Base-by-base conservation (phyloP, 1,139 yeast species). In the Zygosaccharomyces sapae region DNA sequence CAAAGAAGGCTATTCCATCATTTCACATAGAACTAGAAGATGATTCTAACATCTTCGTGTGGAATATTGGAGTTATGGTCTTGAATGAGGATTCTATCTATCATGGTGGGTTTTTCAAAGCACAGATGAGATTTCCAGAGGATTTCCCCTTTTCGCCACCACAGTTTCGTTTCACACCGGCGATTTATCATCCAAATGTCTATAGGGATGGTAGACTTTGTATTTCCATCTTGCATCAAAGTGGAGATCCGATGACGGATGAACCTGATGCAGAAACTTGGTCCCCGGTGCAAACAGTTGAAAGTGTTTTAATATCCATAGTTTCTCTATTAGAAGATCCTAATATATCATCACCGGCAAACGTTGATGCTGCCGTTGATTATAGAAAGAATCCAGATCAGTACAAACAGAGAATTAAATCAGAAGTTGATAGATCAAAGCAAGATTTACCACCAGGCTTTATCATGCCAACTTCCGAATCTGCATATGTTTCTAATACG, bases 261-360 rank as follows among this genome's bases (percentile, higher is more conserved):
- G 96, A 89, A 66, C 95, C 90, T 4, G 96, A 88, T 59, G 83
- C 84, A 51, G 97, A 86, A 66, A 85, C 90, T 20, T 90, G 97
- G 97, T 81, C 92, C 37, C 97, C 97, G 0, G 97, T 95, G 3
- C 97, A 90, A 70, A 84, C 95, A n/a, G 97, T 88, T 7, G 97
- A 90, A 68, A 76, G 86, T 36, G 96, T 90, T 8, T 77, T 90
- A 61, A 85, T 90, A 52, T 86, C 95, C 41, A 90, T 90, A 58
- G 86, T 90, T 33, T 87, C 96, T 4, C 75, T 90, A 49, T 76
- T 90, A 59, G 95, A 89, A 62, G 97, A 90, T 68, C 97, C 97
- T 46, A 90, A 90, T 68, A 87, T 84, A 45, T 80, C 82, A 48
- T 86, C 95, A 4, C 97, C 98, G 4, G 98, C 98, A 5, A 92